Evolutionary conservation across 2,329 filamentous ascomycete genomes (phyloP).

Genomic region (Corynespora cassiicola): DNA sequence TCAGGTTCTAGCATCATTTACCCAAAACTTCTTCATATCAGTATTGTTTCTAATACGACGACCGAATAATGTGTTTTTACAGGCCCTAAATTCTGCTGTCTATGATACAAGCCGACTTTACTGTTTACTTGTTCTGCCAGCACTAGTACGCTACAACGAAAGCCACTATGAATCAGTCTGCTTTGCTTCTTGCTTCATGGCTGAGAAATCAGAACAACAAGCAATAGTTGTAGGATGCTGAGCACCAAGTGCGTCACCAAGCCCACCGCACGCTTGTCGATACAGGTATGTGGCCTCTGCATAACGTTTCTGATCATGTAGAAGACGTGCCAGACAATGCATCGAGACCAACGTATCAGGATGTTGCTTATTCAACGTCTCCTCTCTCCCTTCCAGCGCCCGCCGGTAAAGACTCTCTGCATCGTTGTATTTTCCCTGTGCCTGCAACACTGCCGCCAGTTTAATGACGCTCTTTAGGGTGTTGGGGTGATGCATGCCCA

Average conservation of each 20-base stretch:
- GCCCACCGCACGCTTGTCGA: slow-evolving; percentile 4
- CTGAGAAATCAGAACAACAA: slow-evolving; percentile 9
- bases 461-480: slow-evolving; percentile 9
- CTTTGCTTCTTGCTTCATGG: neutral
- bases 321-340: slow-evolving; percentile 1
- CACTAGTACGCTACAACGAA: no score
- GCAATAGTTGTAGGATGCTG: slow-evolving; percentile 12
- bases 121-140: no score
- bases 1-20: no score
- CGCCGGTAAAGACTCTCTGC: slow-evolving; percentile 5
- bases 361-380: slow-evolving; percentile 6
- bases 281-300: slow-evolving; percentile 10
- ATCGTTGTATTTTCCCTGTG: slow-evolving; percentile 10
- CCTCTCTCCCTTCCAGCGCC: neutral
- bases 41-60: no score
- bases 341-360: slow-evolving; percentile 5
- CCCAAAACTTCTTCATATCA: no score
- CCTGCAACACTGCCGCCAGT: slow-evolving; percentile 5
- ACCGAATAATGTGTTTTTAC: no score
- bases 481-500: slow-evolving; percentile 6
- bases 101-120: no score
- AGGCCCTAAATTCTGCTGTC: no score
- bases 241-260: slow-evolving; percentile 5
- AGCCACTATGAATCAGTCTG: no score
- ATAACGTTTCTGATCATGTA: slow-evolving; percentile 5